Base-by-base conservation (phyloP, 192 early-diverging fungal species). In the Rhizoclosmatium sp. region DNA sequence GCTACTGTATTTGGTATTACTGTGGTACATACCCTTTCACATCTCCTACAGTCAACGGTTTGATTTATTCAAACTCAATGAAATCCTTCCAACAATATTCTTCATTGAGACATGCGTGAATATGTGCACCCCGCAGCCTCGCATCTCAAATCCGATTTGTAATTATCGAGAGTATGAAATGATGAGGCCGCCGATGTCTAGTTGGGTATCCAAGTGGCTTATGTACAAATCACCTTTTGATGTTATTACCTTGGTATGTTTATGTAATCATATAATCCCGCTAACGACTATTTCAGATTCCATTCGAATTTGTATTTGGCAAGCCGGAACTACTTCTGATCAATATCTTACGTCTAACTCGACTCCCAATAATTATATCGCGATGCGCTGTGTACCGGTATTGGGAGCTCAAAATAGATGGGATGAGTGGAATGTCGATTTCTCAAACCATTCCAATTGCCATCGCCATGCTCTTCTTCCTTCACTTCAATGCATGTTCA, bases 401-500 rank as follows among this genome's bases (percentile, higher is more conserved):
- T 12, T 21, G 19, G 16, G 61, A 56, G 16, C 4, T 19, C 4
- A 16, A 21, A 16, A 3, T 65, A 5, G 40, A 56, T 23, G 39
- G 31, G 4, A 39, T 10, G 42, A 40, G 31, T 45, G 78, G 71
- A 12, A 48, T 64, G 10, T 23, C 59, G 7, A 40, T 61, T 49
- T 73, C 67, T 7, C 10, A 60, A 51, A 59, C 65, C 39, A 40
- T 80, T 7, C 46, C 56, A 10, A 21, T 80, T n/a, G 23, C 51
- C 10, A 39, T 9, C 2, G 41, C 21, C 1, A 66, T 82, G 16
- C 10, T 81, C 4, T 60, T 45, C 5, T 81, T 72, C 3, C 40
- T 82, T 16, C 81, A 82, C 72, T 59, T 81, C 66, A 81, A 82
- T 23, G 79, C 72, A 2, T 82, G 81, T 47, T 31, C 71, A 14